Evolutionary conservation across 352 stramenopile species (phyloP).

Genomic region (Phytophthora sp.): DNA sequence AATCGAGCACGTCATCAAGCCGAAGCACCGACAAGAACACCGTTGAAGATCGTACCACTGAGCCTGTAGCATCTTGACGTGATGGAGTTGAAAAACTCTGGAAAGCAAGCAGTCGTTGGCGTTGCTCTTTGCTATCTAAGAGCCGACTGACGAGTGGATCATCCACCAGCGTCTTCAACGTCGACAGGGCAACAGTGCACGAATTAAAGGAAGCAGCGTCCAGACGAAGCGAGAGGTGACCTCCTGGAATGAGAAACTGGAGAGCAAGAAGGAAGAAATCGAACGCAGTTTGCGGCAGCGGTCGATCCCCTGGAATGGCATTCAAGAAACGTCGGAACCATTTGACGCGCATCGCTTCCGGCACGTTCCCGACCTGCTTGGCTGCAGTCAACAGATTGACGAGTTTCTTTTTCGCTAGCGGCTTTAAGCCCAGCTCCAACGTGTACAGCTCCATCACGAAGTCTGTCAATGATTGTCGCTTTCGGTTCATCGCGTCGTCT

Average conservation of each 20-base stretch:
- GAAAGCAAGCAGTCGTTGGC: conserved; percentile 45
- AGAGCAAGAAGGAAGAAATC: conserved; percentile 66
- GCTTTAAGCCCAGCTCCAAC: conserved; percentile 69
- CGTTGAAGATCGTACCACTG: conserved; percentile 7
- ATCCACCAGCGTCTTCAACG: conserved; percentile 52
- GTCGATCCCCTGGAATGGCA: conserved; percentile 31
- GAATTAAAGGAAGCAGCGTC: conserved; percentile 55
- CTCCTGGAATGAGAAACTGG: conserved; percentile 51
- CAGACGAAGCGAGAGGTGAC: conserved; percentile 47
- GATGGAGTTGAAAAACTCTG: conserved; percentile 22
- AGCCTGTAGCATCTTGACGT: conserved; percentile 16
- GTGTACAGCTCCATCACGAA: conserved; percentile 69
- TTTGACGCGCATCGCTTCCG: conserved; percentile 64
- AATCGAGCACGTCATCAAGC: conserved; percentile 74
- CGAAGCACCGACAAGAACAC: conserved; percentile 41
- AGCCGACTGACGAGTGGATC: conserved; percentile 52
- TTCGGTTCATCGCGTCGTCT: conserved; percentile 42
- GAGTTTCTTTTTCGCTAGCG: conserved; percentile 61
- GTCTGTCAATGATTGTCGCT: conserved; percentile 51
- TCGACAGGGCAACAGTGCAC: conserved; percentile 50
- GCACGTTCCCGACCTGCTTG: conserved; percentile 41
- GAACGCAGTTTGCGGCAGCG: conserved; percentile 47
- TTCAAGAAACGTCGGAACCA: conserved; percentile 75
- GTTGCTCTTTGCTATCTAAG: conserved; percentile 57
- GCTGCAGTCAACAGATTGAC: conserved; percentile 50